A percentile compares a stretch with the other conserved stretches of the same genome.
phyloP scores from a whole-genome alignment of 2,329 filamentous ascomycete genomes.

The Lachnellula occidentalis region DNA sequence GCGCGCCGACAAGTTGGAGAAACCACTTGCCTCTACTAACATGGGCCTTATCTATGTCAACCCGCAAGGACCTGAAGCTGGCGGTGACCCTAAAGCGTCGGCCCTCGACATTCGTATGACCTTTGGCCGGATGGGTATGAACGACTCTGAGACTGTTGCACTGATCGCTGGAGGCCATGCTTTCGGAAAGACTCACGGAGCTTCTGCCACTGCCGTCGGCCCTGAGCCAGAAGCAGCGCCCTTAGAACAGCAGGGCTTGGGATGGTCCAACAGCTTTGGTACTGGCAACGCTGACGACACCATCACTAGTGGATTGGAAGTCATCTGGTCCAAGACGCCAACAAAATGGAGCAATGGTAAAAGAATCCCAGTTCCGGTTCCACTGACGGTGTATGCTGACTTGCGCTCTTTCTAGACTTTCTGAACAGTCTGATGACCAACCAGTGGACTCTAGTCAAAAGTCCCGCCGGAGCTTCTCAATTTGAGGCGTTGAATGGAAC shows the following conservation, averaged over 20 bases:
- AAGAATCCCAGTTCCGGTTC: background rate
- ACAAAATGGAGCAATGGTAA: constrained; percentile 63
- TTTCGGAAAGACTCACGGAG: constrained; percentile 58
- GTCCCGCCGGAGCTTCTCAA: constrained; percentile 70
- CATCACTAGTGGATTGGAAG: constrained; percentile 72
- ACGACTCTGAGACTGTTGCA: constrained; percentile 56
- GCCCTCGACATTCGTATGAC: constrained; percentile 53
- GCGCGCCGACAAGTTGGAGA: constrained; percentile 32
- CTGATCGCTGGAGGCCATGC: constrained; percentile 55
- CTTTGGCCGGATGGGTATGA: constrained; percentile 58
- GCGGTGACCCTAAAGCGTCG: constrained; percentile 49
- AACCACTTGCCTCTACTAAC: constrained; percentile 49
- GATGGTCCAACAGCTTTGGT: constrained; percentile 62
- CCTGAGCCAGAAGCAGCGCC: constrained; percentile 61
- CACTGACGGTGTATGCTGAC: constrained; percentile 1
- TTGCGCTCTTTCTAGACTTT: constrained; percentile 36
- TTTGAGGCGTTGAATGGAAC: constrained; percentile 68
- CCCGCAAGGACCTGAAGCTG: constrained; percentile 53
- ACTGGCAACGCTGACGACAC: constrained; percentile 65
- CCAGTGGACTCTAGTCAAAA: constrained; percentile 73
- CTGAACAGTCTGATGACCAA: constrained; percentile 73
- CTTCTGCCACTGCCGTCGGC: constrained; percentile 42
- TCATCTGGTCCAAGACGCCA: constrained; percentile 72
- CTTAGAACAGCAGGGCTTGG: constrained; percentile 64
- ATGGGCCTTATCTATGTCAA: constrained; percentile 61